A percentile compares a stretch with the other conserved stretches of the same genome.
These are phyloP conservation scores for Alternaria metachromatica DNA, from an alignment of 2,329 filamentous ascomycete genomes.

Conservation along the genomic window DNA sequence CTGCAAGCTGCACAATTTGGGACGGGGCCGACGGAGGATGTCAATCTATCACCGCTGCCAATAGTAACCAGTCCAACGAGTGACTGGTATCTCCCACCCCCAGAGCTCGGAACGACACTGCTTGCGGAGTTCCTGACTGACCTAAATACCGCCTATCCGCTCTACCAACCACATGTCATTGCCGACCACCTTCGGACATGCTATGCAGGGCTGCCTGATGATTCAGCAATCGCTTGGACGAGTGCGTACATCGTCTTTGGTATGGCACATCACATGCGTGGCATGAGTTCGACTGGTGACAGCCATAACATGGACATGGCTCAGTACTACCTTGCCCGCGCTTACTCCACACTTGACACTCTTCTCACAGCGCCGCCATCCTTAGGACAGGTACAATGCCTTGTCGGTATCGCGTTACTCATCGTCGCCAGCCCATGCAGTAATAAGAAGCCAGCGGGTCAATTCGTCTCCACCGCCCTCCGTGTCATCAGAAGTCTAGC, in stretches of 20 bases:
- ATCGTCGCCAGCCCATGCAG: constrained; percentile 19
- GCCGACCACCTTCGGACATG: constrained; percentile 33
- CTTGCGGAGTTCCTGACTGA: constrained; percentile 34
- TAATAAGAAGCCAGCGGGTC: constrained; percentile 9
- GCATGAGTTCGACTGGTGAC: constrained; percentile 28
- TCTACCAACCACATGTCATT: constrained; percentile 30
- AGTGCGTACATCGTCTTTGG: constrained; percentile 33
- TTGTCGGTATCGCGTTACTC: constrained; percentile 27
- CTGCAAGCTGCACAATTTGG: constrained; percentile 19
- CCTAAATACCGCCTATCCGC: constrained; percentile 31
- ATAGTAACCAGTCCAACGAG: constrained; percentile 5
- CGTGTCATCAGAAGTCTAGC: constrained; percentile 30
- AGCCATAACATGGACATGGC: constrained; percentile 27
- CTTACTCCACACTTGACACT: constrained; percentile 17
- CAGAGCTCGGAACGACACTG: constrained; percentile 30
- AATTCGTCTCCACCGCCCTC: constrained; percentile 32
- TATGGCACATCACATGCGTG: constrained; percentile 33
- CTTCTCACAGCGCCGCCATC: constrained; percentile 27
- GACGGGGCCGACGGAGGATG: neutral
- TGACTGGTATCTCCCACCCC: constrained; percentile 29
- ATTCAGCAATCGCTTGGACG: constrained; percentile 31
- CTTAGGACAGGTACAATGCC: constrained; percentile 31
- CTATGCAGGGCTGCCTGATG: constrained; percentile 29
- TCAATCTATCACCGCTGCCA: neutral
- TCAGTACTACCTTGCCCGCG: constrained; percentile 28